These are phyloP conservation scores for Acorus calamus DNA, from an alignment of 106 monocot species.

Conservation along the genomic window DNA sequence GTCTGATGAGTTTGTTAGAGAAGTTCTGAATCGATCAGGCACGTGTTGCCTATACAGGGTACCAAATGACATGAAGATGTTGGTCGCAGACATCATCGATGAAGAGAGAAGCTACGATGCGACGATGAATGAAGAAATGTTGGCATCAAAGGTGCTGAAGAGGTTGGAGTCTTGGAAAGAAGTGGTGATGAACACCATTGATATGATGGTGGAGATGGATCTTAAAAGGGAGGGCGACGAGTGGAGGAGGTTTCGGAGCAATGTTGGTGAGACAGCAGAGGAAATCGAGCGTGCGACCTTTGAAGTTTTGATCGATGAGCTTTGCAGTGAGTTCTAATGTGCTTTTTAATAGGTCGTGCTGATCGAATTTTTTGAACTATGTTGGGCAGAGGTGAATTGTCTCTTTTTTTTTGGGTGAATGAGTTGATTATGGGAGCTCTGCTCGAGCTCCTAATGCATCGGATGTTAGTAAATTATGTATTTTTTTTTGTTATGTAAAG, in stretches of 20 bases:
- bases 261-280: not conserved
- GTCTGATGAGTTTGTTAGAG: not conserved
- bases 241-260: slow-evolving; percentile 6
- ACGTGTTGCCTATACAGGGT: not conserved
- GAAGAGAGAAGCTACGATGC: not conserved
- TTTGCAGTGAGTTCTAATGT: slow-evolving; percentile 4
- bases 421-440: too few species aligned
- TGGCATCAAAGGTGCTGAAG: not conserved
- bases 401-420: too few species aligned
- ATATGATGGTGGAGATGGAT: slow-evolving; percentile 27
- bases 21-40: not conserved
- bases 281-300: slow-evolving; percentile 9
- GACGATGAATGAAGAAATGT: not conserved
- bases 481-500: too few species aligned
- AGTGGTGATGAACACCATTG: slow-evolving; percentile 8
- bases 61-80: not conserved
- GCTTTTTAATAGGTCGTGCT: not conserved
- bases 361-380: too few species aligned
- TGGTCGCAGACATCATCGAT: not conserved
- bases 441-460: too few species aligned
- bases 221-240: slow-evolving; percentile 2
- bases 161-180: slow-evolving; percentile 22
- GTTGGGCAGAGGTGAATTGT: too few species aligned
- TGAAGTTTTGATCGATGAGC: not conserved
- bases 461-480: too few species aligned